Evolutionary conservation across 2,329 filamentous ascomycete genomes (phyloP), one percentile per base, ranked within the genome.

Genomic region (Neocatenulostroma microsporum): DNA sequence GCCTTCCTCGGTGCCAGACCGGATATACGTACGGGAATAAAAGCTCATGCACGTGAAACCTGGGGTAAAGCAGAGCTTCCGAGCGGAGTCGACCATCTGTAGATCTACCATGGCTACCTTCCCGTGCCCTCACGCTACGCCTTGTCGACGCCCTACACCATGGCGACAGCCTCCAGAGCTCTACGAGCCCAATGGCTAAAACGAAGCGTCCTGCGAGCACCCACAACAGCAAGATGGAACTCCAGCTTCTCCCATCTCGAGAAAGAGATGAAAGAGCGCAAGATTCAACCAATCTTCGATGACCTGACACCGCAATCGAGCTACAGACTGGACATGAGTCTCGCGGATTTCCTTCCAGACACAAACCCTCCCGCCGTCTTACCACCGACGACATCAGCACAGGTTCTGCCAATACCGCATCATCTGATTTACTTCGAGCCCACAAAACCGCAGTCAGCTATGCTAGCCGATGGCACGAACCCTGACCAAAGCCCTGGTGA

Each of bases 381-480:
- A 4, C 46, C 51, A 5, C 24, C 39, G 17, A 44, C 47, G 9
- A 50, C 40, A 42, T 47, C 39, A 37, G 53, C 53, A 23, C 41
- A 47, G 30, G 44, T 46, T 50, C 50, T 53, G 5, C 78, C 80
- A 0, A 69, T 74, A 20, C 83, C 81, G 23, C 80, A 93, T 57
- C 87, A 95, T 59, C 70, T 94, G 23, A 77, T 89, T 46, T 93
- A 93, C 66, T 95, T 94, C 63, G 85, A 87, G 41, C 74, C 82
- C 9, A 74, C 78, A 44, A 66, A 81, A 13, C 68, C 73, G 1
- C 65, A 75, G 11, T 74, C 72, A 6, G 50, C 68, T 21, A 73
- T 96, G 28, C 72, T 86, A 13, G 68, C 77, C 1, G 91, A 98
- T 63, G 89, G 91, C 39, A 93, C 88, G 1, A 89, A 96, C 57